Evolutionary conservation across 2,329 filamentous ascomycete species (phyloP).

Genomic region (Nectriaceae sp.): DNA sequence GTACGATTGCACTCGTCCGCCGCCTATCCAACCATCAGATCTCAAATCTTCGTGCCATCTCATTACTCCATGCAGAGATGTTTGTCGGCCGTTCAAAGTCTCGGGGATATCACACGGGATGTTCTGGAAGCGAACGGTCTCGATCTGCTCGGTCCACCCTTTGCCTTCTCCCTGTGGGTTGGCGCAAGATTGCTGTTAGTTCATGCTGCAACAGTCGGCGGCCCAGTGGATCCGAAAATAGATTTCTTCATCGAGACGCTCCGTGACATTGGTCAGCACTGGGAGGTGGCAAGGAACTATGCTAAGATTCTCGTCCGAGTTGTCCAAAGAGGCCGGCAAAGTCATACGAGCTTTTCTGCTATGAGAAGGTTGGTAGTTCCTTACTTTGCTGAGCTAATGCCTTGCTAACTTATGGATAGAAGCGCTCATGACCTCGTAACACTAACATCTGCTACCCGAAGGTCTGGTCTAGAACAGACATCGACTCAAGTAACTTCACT

Average conservation of each 20-base stretch:
- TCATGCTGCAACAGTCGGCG: constrained; percentile 41
- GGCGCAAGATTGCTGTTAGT: constrained; percentile 43
- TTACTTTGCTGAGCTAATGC: not conserved
- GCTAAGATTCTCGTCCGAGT: constrained; percentile 42
- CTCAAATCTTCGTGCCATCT: constrained; percentile 44
- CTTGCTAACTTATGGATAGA: constrained; percentile 22
- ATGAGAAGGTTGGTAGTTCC: constrained; percentile 42
- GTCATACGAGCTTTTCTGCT: constrained; percentile 37
- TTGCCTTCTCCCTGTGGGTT: constrained; percentile 48
- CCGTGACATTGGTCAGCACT: constrained; percentile 43
- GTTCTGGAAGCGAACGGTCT: constrained; percentile 45
- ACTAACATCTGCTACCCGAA: constrained; percentile 37
- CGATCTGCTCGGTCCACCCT: constrained; percentile 44
- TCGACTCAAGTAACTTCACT: constrained; percentile 41
- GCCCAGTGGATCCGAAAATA: constrained; percentile 39
- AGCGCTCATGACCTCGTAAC: constrained; percentile 42
- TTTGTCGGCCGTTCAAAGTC: constrained; percentile 44
- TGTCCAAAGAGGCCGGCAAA: constrained; percentile 37
- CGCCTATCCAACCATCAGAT: constrained; percentile 42
- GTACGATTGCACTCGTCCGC: constrained; percentile 47
- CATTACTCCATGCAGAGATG: constrained; percentile 48
- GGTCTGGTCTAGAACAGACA: constrained; percentile 40
- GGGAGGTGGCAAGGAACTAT: constrained; percentile 46
- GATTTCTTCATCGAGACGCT: constrained; percentile 47
- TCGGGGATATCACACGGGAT: constrained; percentile 45